Base-by-base conservation (phyloP, 805 yeast genomes). In the Scheffersomyces coipomensis region DNA sequence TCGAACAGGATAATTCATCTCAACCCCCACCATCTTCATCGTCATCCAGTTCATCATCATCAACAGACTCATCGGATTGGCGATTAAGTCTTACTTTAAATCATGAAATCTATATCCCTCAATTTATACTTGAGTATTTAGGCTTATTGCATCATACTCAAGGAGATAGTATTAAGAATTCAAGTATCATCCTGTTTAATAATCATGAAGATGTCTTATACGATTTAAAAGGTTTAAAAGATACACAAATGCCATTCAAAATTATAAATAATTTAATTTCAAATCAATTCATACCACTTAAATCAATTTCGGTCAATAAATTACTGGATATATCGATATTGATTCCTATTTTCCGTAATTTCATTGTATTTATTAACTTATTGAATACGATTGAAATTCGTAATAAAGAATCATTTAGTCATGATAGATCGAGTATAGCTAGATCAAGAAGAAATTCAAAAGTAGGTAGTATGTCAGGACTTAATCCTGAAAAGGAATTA, bases 281-380 rank as follows among this genome's bases (percentile, higher is more conserved):
- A 15, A 52, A 55, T 3, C 47, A 51, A 12, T 55, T 58, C 34
- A 38, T 56, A 2, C 46, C 56, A 6, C 40, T 69, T 5, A 44
- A 38, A 15, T 45, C 53, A 8, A 19, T 67, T 6, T 40, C 49
- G 1, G 44, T 68, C 10, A 47, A 46, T 21, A 52, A 47, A 29
- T 31, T 68, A 25, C 38, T 39, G 17, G 63, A 60, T 22, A 46
- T 68, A 2, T 35, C 58, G 2, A 42, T 27, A 7, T 32, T 64
- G 12, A 34, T 68, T 2, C 60, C 66, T 2, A 47, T 57, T 1
- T 46, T 66, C 10, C 48, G 75, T 8, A 68, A 62, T 43, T 60
- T 53, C 33, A 24, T 61, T 18, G 58, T 61, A 2, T 46, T 69
- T 22, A 44, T 49, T 13, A 65, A 56, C 36, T 19, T 58, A 34